Evolutionary conservation across 2,329 filamentous ascomycete species (phyloP).

Genomic region (Stagonosporopsis cucurbitacearum): DNA sequence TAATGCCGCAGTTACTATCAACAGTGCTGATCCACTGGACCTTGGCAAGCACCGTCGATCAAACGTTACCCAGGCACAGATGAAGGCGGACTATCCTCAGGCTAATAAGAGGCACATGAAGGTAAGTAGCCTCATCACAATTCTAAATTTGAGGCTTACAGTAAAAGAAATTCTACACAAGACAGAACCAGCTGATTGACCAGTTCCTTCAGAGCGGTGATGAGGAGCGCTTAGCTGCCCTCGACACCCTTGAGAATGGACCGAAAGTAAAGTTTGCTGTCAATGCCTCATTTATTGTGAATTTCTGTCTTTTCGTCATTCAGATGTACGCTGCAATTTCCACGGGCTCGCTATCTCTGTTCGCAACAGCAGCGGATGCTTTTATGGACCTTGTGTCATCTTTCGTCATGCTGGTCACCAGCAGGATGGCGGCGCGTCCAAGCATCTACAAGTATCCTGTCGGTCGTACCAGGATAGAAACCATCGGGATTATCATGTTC

Average conservation of each 20-base stretch:
- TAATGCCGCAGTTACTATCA: slow-evolving; percentile 23
- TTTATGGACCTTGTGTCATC: slow-evolving; percentile 72
- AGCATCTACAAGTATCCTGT: slow-evolving; percentile 69
- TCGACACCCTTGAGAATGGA: slow-evolving; percentile 59
- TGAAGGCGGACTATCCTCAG: slow-evolving; percentile 57
- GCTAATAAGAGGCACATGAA: slow-evolving; percentile 48
- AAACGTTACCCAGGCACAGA: slow-evolving; percentile 52
- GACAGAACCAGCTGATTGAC: slow-evolving; percentile 51
- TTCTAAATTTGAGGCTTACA: slow-evolving; percentile 5
- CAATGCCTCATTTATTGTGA: slow-evolving; percentile 48
- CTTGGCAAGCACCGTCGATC: slow-evolving; percentile 45
- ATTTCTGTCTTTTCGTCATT: slow-evolving; percentile 61
- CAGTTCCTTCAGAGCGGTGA: slow-evolving; percentile 63
- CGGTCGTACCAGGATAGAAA: slow-evolving; percentile 67
- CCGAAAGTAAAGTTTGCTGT: slow-evolving; percentile 50
- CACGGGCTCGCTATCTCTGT: slow-evolving; percentile 66
- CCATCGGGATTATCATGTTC: slow-evolving; percentile 70
- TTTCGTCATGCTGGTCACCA: slow-evolving; percentile 67
- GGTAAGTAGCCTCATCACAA: slow-evolving; percentile 7
- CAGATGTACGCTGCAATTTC: slow-evolving; percentile 65
- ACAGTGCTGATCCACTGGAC: slow-evolving; percentile 45
- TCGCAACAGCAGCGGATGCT: slow-evolving; percentile 70
- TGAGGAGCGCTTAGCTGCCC: slow-evolving; percentile 60
- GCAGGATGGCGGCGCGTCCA: slow-evolving; percentile 63
- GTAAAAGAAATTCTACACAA: slow-evolving; percentile 49